phyloP scores from a whole-genome alignment of 768 basidiomycete species.

The Hygrocybe coccinea region DNA sequence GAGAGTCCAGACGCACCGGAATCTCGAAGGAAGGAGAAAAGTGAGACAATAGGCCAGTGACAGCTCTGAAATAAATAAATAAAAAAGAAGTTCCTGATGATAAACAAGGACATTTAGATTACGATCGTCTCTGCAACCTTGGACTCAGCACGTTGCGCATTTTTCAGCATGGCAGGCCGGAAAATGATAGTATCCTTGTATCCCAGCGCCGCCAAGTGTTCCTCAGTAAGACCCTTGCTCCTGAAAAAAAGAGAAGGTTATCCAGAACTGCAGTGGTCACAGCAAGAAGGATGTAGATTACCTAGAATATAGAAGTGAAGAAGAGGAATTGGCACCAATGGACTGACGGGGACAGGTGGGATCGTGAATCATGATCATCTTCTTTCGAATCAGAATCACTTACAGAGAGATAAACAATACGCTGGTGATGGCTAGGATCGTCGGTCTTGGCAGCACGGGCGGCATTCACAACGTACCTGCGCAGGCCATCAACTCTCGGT shows the following conservation, averaged over 20 bases:
- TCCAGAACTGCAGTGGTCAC: background rate
- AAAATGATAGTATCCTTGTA: slow-evolving; percentile 70
- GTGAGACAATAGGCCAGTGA: slow-evolving; percentile 36
- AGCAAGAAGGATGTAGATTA: slow-evolving; percentile 13
- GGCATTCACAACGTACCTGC: slow-evolving; percentile 69
- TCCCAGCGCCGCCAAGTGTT: slow-evolving; percentile 58
- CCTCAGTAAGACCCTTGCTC: slow-evolving; percentile 74
- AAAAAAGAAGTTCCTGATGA: background rate
- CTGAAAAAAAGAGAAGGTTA: slow-evolving; percentile 27
- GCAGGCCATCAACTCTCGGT: background rate
- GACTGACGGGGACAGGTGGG: slow-evolving; percentile 32
- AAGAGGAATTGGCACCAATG: slow-evolving; percentile 43
- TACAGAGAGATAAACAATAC: slow-evolving; percentile 69
- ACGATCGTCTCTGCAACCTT: slow-evolving; percentile 42
- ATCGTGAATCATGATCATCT: background rate
- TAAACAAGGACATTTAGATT: slow-evolving; percentile 13
- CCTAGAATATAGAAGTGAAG: slow-evolving; percentile 50
- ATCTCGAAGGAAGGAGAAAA: slow-evolving; percentile 41
- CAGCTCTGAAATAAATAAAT: slow-evolving; percentile 22
- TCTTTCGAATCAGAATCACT: slow-evolving; percentile 13
- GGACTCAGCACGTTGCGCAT: slow-evolving; percentile 40
- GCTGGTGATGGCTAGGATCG: slow-evolving; percentile 45
- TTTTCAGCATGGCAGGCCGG: slow-evolving; percentile 52
- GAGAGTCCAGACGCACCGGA: slow-evolving; percentile 30
- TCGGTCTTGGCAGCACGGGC: slow-evolving; percentile 58